Evolutionary conservation across 306 rosid species (phyloP).

Genomic region (Cyamopsis tetragonoloba): DNA sequence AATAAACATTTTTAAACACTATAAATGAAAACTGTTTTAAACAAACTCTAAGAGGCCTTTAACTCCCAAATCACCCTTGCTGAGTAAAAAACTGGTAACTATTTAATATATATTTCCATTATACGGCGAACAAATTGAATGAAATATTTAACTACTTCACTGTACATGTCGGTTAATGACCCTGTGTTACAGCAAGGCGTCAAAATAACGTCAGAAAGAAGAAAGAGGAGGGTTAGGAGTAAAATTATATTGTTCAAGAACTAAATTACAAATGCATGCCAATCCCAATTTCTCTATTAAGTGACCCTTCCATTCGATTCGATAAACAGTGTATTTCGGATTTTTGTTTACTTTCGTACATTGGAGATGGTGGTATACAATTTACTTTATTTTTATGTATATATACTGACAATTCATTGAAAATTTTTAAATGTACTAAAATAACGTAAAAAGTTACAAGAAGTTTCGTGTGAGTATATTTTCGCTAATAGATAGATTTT

Average conservation of each 20-base stretch:
- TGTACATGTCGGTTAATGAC: slow-evolving; percentile 42
- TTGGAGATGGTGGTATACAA: slow-evolving; percentile 24
- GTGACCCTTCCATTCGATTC: slow-evolving; percentile 41
- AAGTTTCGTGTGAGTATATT: too few relatives aligned
- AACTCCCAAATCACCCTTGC: slow-evolving; percentile 28
- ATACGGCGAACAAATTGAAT: slow-evolving; percentile 33
- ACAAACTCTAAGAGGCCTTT: too few relatives aligned
- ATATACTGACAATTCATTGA: too few relatives aligned
- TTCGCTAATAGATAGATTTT: too few relatives aligned
- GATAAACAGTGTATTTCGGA: slow-evolving; percentile 42
- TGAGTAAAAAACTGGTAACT: slow-evolving; percentile 17
- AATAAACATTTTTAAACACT: too few relatives aligned
- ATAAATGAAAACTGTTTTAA: too few relatives aligned
- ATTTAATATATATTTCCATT: slow-evolving; percentile 26
- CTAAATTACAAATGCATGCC: too few relatives aligned
- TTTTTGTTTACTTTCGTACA: slow-evolving; percentile 18
- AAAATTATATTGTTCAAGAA: background rate
- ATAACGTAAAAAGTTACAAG: too few relatives aligned
- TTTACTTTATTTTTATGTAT: too few relatives aligned
- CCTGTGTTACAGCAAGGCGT: slow-evolving; percentile 25
- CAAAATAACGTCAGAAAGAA: slow-evolving; percentile 15
- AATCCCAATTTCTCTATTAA: slow-evolving; percentile 42
- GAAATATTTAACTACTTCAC: slow-evolving; percentile 35
- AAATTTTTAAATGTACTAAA: too few relatives aligned
- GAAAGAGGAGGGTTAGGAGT: background rate